Base-by-base conservation (phyloP, 441 rosid species). In the Arabidopsis lyrata region DNA sequence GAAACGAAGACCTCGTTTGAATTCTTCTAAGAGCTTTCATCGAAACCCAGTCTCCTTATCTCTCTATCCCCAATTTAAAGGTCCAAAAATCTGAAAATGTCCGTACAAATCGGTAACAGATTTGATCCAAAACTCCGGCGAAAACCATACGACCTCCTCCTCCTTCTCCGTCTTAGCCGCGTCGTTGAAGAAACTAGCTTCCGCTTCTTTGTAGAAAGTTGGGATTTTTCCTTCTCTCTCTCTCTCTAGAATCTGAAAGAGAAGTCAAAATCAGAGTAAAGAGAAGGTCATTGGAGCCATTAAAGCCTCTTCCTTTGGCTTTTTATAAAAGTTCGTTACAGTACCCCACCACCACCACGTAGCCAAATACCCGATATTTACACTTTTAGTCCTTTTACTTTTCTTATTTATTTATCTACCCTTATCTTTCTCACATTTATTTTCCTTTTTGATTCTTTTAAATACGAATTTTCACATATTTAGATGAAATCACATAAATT, bases 21-120 rank as follows among this genome's bases (percentile, higher is more conserved):
- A 91, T 92, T 65, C 99, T 83, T 81, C 85, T 76, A 68, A 92
- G 84, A 82, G 99, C 97, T 90, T 79, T 90, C 99, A 95, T 92
- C 81, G 86, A 85, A 57, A 24, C 8, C 45, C 20, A 42, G 63
- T 58, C 57, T 45, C 64, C 78, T 76, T 35, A 2, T 6, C 20
- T 27, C 78, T 76, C 41, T 35, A 12, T 6, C 36, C 15, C 3
- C 36, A 12, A 58, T 58, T 11, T 5, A 34, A 8, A 35, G 29
- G 52, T 16, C 31, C 31, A 29, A 5, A 24, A 24, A 24, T 24
- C 27, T 24, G 27, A 24, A 1, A 13, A 52, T 5, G 9, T 12
- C 10, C 16, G 34, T 53, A 12, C 12, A 2, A 53, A 68, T 45
- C 36, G 35, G 47, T 4, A 62, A 71, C 45, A 9, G 75, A 62